Evolutionary conservation across 306 rosid species (phyloP).

Genomic region (Quercus wislizeni): DNA sequence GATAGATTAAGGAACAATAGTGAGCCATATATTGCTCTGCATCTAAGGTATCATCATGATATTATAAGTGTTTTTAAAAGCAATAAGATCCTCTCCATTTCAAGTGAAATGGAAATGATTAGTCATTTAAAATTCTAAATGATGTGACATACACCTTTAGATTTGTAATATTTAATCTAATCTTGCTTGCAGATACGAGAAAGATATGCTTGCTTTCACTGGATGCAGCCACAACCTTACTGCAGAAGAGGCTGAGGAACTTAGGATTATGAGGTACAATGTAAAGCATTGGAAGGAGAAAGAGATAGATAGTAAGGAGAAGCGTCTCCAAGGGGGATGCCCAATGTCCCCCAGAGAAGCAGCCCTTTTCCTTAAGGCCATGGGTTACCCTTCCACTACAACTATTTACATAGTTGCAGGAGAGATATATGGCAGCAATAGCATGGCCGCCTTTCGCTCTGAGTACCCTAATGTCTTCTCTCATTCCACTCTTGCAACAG

Average conservation of each 20-base stretch:
- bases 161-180: neutral
- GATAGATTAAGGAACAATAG: slow-evolving; percentile 65
- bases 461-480: slow-evolving; percentile 80
- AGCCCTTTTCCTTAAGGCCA: slow-evolving; percentile 86
- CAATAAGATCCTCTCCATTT: too few relatives aligned
- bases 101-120: too few relatives aligned
- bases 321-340: slow-evolving; percentile 82
- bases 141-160: too few relatives aligned
- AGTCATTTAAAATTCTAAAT: too few relatives aligned
- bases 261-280: slow-evolving; percentile 72
- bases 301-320: slow-evolving; percentile 73
- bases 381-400: slow-evolving; percentile 94
- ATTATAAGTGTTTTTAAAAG: neutral
- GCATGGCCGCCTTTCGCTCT: slow-evolving; percentile 58
- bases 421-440: slow-evolving; percentile 76
- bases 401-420: slow-evolving; percentile 98
- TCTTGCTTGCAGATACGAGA: slow-evolving; percentile 72
- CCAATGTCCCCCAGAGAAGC: slow-evolving; percentile 98
- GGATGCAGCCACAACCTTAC: slow-evolving; percentile 97
- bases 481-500: slow-evolving; percentile 85
- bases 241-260: slow-evolving; percentile 63
- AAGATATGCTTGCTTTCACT: slow-evolving; percentile 98
- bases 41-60: slow-evolving; percentile 60
- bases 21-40: slow-evolving; percentile 84
- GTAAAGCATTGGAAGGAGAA: slow-evolving; percentile 99